Evolutionary conservation across 2,329 filamentous ascomycete species (phyloP).

Genomic region (Cryphonectria parasitica): DNA sequence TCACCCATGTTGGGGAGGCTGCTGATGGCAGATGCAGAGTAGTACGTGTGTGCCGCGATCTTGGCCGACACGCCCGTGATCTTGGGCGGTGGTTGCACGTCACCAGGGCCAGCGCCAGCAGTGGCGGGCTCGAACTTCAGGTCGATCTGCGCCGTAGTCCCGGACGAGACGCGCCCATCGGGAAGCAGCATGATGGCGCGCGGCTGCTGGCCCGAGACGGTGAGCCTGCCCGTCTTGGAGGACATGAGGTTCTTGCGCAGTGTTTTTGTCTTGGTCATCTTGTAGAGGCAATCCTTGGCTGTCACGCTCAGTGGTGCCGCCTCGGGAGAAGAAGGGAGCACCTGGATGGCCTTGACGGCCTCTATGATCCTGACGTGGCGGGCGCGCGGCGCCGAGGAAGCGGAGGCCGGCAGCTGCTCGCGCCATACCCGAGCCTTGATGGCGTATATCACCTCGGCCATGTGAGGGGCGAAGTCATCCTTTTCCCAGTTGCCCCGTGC

Average conservation of each 20-base stretch:
- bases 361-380: constrained; percentile 43
- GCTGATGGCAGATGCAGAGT: constrained; percentile 49
- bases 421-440: constrained; percentile 51
- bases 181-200: constrained; percentile 53
- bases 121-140: constrained; percentile 53
- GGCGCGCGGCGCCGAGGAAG: no score
- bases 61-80: constrained; percentile 55
- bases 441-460: constrained; percentile 57
- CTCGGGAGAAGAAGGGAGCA: constrained; percentile 55
- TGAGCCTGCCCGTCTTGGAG: constrained; percentile 54
- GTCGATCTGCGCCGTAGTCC: constrained; percentile 49
- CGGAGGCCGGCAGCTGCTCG: constrained; percentile 34
- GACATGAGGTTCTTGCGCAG: constrained; percentile 58
- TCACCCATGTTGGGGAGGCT: constrained; percentile 56
- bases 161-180: constrained; percentile 49
- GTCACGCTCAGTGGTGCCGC: constrained; percentile 56
- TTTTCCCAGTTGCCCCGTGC: constrained; percentile 50
- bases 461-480: constrained; percentile 59
- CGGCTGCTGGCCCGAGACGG: constrained; percentile 50
- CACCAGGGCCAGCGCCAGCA: constrained; percentile 38
- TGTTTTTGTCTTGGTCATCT: constrained; percentile 54
- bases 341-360: constrained; percentile 49
- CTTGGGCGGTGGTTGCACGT: constrained; percentile 51
- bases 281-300: constrained; percentile 52
- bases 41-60: constrained; percentile 57